Conservation (phyloP, 345 rosid species). For the Eucalyptus microcorys region DNA sequence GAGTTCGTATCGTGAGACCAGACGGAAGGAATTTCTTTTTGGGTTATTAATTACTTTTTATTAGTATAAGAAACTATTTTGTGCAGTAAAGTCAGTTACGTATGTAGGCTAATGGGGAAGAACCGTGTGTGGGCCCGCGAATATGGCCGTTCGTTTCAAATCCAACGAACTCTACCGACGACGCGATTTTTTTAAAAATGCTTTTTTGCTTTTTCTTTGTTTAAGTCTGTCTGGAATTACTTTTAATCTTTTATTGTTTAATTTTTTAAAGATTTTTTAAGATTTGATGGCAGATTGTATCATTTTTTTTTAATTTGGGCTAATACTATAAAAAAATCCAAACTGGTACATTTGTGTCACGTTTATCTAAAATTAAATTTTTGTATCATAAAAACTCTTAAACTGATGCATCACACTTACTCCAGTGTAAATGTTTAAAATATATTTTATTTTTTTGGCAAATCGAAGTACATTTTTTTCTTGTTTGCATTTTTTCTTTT, state of each 20-base stretch:
- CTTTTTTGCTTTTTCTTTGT: not conserved
- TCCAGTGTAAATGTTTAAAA: too few species aligned
- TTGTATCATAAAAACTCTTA: fast-evolving
- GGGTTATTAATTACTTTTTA: not conserved
- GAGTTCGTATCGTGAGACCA: not conserved
- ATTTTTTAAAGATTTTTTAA: fast-evolving
- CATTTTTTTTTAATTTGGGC: fast-evolving
- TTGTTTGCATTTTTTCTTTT: not conserved
- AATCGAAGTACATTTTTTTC: not conserved
- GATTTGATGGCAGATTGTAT: too few species aligned
- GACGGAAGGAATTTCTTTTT: not conserved
- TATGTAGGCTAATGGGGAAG: not conserved
- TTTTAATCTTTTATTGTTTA: not conserved
- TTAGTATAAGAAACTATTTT: not conserved
- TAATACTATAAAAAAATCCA: too few species aligned
- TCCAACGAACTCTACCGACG: not conserved
- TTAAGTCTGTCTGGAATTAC: not conserved
- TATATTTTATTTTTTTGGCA: not conserved
- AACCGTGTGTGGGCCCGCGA: not conserved
- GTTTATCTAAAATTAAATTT: too few species aligned
- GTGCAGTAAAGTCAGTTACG: not conserved
- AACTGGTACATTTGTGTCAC: fast-evolving
- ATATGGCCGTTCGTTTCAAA: not conserved
- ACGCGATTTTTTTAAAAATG: not conserved
- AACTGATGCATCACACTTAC: fast-evolving